These are phyloP conservation scores for Yarrowia sp. DNA, from an alignment of 805 yeast genomes.

Conservation along the genomic window DNA sequence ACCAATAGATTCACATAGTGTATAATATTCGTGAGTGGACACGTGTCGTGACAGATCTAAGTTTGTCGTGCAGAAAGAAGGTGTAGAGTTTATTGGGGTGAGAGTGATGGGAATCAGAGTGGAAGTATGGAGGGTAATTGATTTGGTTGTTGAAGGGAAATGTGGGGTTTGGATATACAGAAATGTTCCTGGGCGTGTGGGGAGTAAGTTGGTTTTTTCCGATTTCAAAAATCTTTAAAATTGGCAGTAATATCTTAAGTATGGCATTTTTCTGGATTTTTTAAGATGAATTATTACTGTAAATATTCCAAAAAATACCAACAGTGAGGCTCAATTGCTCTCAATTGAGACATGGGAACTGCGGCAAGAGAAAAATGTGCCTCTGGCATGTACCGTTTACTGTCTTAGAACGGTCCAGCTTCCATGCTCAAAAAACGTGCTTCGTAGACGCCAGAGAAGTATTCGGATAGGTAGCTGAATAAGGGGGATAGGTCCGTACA, in stretches of 20 bases:
- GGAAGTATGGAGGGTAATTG: too few species aligned
- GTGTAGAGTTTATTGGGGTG: too few species aligned
- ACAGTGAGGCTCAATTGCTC: background rate
- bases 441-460: background rate
- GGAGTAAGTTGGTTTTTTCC: background rate
- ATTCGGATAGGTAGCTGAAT: background rate
- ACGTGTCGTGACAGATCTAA: constrained; percentile 12
- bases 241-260: too few species aligned
- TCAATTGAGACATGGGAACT: background rate
- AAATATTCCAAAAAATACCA: too few species aligned
- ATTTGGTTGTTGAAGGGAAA: background rate
- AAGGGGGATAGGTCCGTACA: background rate
- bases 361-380: background rate
- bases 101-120: too few species aligned
- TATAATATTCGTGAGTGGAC: constrained; percentile 11
- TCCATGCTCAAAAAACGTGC: background rate
- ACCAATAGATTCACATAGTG: constrained; percentile 21
- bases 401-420: background rate
- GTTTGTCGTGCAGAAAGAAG: background rate
- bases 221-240: background rate
- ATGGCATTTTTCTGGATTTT: too few species aligned
- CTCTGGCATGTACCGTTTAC: background rate
- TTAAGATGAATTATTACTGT: too few species aligned
- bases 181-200: background rate
- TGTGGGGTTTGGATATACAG: background rate